phyloP scores from a whole-genome alignment of 768 basidiomycete genomes.

The Tricholoma saponaceum region DNA sequence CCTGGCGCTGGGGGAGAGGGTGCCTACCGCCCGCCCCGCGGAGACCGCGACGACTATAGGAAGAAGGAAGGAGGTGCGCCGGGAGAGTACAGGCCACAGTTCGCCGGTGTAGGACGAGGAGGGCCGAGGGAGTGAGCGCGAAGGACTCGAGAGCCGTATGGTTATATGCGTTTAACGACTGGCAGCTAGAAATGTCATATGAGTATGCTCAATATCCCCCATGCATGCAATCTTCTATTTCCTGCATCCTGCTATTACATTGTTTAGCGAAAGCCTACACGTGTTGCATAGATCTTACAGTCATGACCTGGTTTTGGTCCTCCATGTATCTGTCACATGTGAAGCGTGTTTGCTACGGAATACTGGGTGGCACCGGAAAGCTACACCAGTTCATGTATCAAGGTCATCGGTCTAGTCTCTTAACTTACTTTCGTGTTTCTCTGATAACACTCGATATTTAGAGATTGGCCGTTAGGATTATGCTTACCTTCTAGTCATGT shows the following conservation, averaged over 20 bases:
- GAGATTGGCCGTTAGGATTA: too few species aligned
- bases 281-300: background rate
- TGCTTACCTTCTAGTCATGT: too few species aligned
- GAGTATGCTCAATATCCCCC: conserved; percentile 16
- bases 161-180: conserved; percentile 15
- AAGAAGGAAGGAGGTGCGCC: conserved; percentile 88
- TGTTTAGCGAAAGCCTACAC: background rate
- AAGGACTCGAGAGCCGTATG: conserved; percentile 9
- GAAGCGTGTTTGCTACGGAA: too few species aligned
- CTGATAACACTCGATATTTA: too few species aligned
- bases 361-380: too few species aligned
- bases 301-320: too few species aligned
- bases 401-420: too few species aligned
- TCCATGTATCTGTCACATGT: too few species aligned
- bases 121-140: conserved; percentile 61
- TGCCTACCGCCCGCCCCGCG: conserved; percentile 86
- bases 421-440: too few species aligned
- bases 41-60: conserved; percentile 87
- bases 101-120: conserved; percentile 86
- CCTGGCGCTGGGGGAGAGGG: conserved; percentile 63
- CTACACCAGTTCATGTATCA: too few species aligned
- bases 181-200: conserved; percentile 19
- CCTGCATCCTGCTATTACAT: background rate
- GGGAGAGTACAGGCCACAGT: conserved; percentile 86
- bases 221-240: background rate